phyloP scores from a whole-genome alignment of 202 grass and related monocot species.

The Saccharum hybrid region DNA sequence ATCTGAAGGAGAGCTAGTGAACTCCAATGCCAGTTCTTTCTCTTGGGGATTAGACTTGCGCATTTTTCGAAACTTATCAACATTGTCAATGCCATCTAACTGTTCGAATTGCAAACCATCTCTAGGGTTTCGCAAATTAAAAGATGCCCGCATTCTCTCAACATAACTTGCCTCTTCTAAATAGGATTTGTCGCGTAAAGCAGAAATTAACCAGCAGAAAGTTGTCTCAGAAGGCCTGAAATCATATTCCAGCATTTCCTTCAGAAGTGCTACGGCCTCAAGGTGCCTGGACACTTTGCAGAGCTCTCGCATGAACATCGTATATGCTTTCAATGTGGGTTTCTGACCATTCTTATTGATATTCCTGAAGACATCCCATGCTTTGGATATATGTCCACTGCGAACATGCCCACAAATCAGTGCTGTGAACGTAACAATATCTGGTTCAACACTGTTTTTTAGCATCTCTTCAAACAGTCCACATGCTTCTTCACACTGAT shows the following conservation, averaged over 20 bases:
- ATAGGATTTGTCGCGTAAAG: slow-evolving; percentile 57
- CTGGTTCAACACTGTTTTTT: slow-evolving; percentile 60
- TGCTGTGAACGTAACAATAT: slow-evolving; percentile 64
- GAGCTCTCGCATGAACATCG: slow-evolving; percentile 76
- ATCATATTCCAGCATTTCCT: slow-evolving; percentile 62
- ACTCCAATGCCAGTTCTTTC: slow-evolving; percentile 32
- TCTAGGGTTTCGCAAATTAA: slow-evolving; percentile 48
- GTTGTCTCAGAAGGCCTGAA: slow-evolving; percentile 57
- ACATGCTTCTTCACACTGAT: slow-evolving; percentile 65
- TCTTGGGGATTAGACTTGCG: slow-evolving; percentile 27
- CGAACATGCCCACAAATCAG: slow-evolving; percentile 68
- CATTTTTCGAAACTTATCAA: slow-evolving; percentile 18
- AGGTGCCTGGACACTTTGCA: slow-evolving; percentile 72
- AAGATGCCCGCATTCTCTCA: slow-evolving; percentile 47
- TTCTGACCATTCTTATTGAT: slow-evolving; percentile 57
- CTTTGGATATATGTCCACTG: slow-evolving; percentile 66
- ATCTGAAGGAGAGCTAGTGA: slow-evolving; percentile 9
- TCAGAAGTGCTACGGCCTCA: slow-evolving; percentile 70
- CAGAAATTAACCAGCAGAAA: slow-evolving; percentile 53
- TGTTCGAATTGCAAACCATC: slow-evolving; percentile 26
- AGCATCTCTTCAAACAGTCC: slow-evolving; percentile 75
- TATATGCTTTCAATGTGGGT: slow-evolving; percentile 74
- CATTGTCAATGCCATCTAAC: slow-evolving; percentile 30
- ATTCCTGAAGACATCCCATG: slow-evolving; percentile 61
- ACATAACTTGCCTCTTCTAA: slow-evolving; percentile 57